Conservation (phyloP, 345 rosid species). For the Hevea brasiliensis region DNA sequence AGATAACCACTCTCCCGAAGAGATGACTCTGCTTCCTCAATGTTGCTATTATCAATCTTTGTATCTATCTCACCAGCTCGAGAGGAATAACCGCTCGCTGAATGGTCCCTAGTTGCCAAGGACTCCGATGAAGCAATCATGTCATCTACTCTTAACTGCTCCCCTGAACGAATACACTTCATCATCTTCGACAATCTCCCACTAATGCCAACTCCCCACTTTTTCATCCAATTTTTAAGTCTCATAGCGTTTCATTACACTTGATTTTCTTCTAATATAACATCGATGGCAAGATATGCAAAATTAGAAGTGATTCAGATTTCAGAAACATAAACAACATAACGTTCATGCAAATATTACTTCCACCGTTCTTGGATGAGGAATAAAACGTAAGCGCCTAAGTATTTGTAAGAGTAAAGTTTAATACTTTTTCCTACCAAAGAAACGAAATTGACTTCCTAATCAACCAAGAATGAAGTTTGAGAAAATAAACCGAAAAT, state of each 20-base stretch:
- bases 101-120: slow-evolving; percentile 71
- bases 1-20: slow-evolving; percentile 81
- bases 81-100: slow-evolving; percentile 71
- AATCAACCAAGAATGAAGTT: background rate
- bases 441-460: background rate
- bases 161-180: slow-evolving; percentile 69
- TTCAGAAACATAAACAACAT: slow-evolving; percentile 14
- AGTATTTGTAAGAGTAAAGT: background rate
- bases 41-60: slow-evolving; percentile 66
- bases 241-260: slow-evolving; percentile 44
- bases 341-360: background rate
- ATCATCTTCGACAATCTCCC: slow-evolving; percentile 56
- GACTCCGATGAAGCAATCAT: slow-evolving; percentile 62
- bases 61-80: slow-evolving; percentile 56
- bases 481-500: background rate
- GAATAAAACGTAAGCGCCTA: slow-evolving; percentile 1
- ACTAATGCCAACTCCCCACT: slow-evolving; percentile 33
- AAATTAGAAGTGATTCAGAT: slow-evolving; percentile 19
- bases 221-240: slow-evolving; percentile 45
- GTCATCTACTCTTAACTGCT: slow-evolving; percentile 50
- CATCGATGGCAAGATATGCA: slow-evolving; percentile 16
- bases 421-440: background rate
- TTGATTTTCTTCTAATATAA: slow-evolving; percentile 31
- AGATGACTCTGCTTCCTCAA: slow-evolving; percentile 79
- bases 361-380: background rate